Evolutionary conservation across 768 basidiomycete species (phyloP), one percentile per base, ranked within the genome.

Genomic region (Pulveroboletus ravenelii): DNA sequence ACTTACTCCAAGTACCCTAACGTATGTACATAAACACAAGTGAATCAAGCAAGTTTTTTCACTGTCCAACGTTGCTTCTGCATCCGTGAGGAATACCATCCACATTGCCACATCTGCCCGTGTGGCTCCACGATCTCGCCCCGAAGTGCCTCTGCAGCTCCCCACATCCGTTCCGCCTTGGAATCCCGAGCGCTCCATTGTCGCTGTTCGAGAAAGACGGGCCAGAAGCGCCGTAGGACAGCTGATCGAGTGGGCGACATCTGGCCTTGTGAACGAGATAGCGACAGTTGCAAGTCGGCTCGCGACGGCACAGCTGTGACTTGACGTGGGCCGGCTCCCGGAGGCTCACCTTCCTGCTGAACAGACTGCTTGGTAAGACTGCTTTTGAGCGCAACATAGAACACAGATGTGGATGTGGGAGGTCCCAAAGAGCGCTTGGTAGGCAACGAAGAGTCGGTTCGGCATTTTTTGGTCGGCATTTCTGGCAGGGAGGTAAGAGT

Each of bases 161-260:
- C 54, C 66, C 67, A 67, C 38, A 66, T 56, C 18, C 46, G 54
- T 31, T 60, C 59, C n/a, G 55, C 20, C 20, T 23, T 23, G 20
- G 20, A 4, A 23, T 79, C 79, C 29, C 62, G 59, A 27, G 63
- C 62, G 25, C 62, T 66, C 79, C 79, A 80, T 42, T 79, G 77
- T n/a, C n/a, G n/a, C n/a, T n/a, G n/a, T n/a, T n/a, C n/a, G n/a
- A n/a, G n/a, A n/a, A n/a, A n/a, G 13, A 79, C 69, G 8, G 78
- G 73, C 10, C 75, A 69, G 56, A 77, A 79, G 8, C 77, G 74
- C 31, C 20, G 20, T 23, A 2, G 4, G 20, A 4, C 20, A 23
- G 20, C 20, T 6, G 34, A 58, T 10, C 54, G n/a, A n/a, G n/a
- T n/a, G n/a, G n/a, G n/a, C n/a, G n/a, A n/a, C n/a, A 17, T 3